Evolutionary conservation across 2,329 filamentous ascomycete genomes (phyloP).

Genomic region (Exserohilum turcica): DNA sequence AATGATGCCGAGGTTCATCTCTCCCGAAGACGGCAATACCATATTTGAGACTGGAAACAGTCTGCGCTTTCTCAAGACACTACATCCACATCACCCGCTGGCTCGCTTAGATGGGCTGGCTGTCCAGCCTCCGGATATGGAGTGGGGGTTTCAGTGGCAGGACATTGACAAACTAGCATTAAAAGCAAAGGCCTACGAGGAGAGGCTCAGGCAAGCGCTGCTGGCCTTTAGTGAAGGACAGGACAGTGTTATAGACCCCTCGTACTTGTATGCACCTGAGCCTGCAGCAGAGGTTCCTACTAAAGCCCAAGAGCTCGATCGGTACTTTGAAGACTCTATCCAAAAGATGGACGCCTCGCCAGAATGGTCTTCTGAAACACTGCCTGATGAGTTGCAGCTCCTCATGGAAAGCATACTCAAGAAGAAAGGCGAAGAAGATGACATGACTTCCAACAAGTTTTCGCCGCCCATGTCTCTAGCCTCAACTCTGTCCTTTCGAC

Average conservation of each 20-base stretch:
- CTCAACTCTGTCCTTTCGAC: conserved; percentile 75
- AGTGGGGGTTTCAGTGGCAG: conserved; percentile 75
- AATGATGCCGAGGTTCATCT: conserved; percentile 74
- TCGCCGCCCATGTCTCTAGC: conserved; percentile 61
- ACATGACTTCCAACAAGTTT: conserved; percentile 29
- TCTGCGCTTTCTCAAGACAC: conserved; percentile 70
- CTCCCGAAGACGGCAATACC: conserved; percentile 67
- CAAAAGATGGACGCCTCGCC: conserved; percentile 34
- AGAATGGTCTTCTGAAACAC: conserved; percentile 3
- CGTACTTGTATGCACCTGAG: background rate
- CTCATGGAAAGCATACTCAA: conserved; percentile 30
- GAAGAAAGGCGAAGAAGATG: background rate
- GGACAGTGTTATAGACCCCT: background rate
- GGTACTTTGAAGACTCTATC: conserved; percentile 37
- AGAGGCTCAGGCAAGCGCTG: conserved; percentile 42
- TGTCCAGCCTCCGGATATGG: conserved; percentile 61
- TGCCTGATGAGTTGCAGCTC: conserved; percentile 38
- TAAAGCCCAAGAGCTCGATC: conserved; percentile 16
- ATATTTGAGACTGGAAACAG: conserved; percentile 84
- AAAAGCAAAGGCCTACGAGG: conserved; percentile 61
- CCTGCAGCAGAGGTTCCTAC: conserved; percentile 1
- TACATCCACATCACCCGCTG: conserved; percentile 74
- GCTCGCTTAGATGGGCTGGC: conserved; percentile 58
- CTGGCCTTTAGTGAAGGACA: conserved; percentile 28
- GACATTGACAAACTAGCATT: conserved; percentile 68